Base-by-base conservation (phyloP, 805 yeast species). In the Starmerella sp. region DNA sequence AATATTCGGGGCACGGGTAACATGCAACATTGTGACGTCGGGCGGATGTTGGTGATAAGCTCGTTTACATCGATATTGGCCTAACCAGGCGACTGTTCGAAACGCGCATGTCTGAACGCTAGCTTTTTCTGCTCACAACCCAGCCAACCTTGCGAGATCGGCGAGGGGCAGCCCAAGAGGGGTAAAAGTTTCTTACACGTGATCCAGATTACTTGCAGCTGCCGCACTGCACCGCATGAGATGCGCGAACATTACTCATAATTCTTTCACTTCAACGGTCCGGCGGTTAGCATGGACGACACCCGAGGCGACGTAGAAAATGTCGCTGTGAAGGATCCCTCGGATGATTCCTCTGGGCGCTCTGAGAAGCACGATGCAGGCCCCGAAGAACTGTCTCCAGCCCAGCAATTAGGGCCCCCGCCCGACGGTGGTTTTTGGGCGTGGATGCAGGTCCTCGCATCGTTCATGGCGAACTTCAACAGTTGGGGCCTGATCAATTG, bases 371-470 rank as follows among this genome's bases (percentile, higher is more conserved):
- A n/a, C 29, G 29, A n/a, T 10, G 43, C 43, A 5, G n/a, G 7
- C 13, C 7, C 28, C 11, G 43, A 39, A 10, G 38, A 46, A 5
- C 15, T 46, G 7, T 46, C 49, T 8, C 49, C 49, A 8, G 49
- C 49, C 14, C 49, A 46, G 30, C 38, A 46, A 32, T 81, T 78
- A 67, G 81, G 70, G 63, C 64, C 63, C 3, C 64, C 66, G 1
- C 66, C 66, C 1, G 58, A 63, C 46, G 66, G 66, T 6, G 66
- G 66, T 6, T 30, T 60, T 11, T 17, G 36, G 42, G 66, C 65
- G 0, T 63, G 66, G 66, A 49, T 62, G 44, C 66, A 63, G 39
- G 66, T 63, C 1, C 34, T 61, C 2, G 66, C 62, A 2, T 58
- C 63, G 31, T 58, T 60, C n/a, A 44, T 61, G 32, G 59, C 58